A percentile compares a stretch with the other conserved stretches of the same genome.
phyloP scores from a whole-genome alignment of 495 filamentous ascomycete species.

The Penicillium fimorum region DNA sequence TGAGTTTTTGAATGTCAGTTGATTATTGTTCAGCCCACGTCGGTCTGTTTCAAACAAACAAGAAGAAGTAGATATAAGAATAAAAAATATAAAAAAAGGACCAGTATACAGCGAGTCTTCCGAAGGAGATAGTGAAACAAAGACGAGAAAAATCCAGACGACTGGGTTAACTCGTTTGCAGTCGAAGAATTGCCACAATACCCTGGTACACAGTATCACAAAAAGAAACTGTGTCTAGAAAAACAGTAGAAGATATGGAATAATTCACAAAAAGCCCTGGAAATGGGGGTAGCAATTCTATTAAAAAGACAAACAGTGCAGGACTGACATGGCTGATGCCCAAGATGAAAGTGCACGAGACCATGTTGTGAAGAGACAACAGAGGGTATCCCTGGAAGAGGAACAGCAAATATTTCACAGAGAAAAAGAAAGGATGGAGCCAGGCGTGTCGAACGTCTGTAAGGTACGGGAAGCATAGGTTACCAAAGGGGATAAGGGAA shows the following conservation, averaged over 20 bases:
- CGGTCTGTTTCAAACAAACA: neutral
- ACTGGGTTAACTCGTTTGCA: neutral
- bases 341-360: constrained; percentile 30
- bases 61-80: neutral
- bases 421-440: constrained; percentile 23
- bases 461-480: constrained; percentile 26
- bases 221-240: neutral
- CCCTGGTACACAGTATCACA: neutral
- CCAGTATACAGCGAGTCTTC: neutral
- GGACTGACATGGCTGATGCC: constrained; percentile 28
- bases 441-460: constrained; percentile 29
- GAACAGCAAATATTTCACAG: constrained; percentile 33
- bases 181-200: constrained; percentile 3
- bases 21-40: neutral
- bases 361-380: constrained; percentile 30
- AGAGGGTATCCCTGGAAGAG: constrained; percentile 33
- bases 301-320: constrained; percentile 30
- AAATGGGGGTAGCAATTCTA: constrained; percentile 23
- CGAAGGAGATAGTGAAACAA: neutral
- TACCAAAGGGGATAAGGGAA: constrained; percentile 19
- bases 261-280: constrained; percentile 4
- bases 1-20: neutral
- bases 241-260: neutral
- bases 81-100: neutral
- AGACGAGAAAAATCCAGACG: neutral